These are phyloP conservation scores for Nematodospora valgi DNA, from an alignment of 805 yeast species.

Conservation along the genomic window DNA sequence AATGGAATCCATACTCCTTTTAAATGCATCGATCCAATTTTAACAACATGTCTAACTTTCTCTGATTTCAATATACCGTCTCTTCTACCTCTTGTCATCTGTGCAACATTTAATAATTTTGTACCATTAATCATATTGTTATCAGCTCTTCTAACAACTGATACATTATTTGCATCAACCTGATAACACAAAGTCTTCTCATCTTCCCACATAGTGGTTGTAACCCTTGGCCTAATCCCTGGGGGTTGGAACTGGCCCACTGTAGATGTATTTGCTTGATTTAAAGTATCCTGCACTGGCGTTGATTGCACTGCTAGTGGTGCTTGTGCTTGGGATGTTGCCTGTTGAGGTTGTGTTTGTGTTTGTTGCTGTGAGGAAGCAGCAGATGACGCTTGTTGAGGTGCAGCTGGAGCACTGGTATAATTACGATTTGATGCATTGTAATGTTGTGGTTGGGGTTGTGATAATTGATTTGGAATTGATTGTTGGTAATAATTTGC, in stretches of 20 bases:
- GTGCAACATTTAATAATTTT: conserved; percentile 76
- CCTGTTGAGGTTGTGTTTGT: conserved; percentile 6
- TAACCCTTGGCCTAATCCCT: conserved; percentile 58
- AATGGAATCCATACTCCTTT: conserved; percentile 92
- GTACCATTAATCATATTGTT: conserved; percentile 86
- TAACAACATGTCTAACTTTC: conserved; percentile 73
- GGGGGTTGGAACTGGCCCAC: conserved; percentile 47
- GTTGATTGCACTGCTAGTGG: conserved; percentile 4
- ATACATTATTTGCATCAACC: conserved; percentile 77
- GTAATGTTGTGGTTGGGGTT: conserved; percentile 21
- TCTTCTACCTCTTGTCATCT: conserved; percentile 83
- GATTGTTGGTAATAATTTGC: conserved; percentile 13
- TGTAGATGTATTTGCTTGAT: conserved; percentile 18
- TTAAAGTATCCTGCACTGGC: conserved; percentile 19
- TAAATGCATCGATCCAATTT: conserved; percentile 82
- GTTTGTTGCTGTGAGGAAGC: conserved; percentile 8
- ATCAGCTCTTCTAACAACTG: conserved; percentile 81
- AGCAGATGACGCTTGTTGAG: conserved; percentile 9
- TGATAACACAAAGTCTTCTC: conserved; percentile 82
- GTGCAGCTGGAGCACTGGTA: conserved; percentile 8
- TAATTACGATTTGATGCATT: conserved; percentile 13
- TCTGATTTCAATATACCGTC: conserved; percentile 82
- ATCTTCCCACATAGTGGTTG: conserved; percentile 90
- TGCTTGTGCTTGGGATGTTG: conserved; percentile 6
- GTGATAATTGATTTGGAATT: conserved; percentile 23